These are phyloP conservation scores for Hemerocallis citrina DNA, from an alignment of 106 monocot genomes.

Conservation along the genomic window DNA sequence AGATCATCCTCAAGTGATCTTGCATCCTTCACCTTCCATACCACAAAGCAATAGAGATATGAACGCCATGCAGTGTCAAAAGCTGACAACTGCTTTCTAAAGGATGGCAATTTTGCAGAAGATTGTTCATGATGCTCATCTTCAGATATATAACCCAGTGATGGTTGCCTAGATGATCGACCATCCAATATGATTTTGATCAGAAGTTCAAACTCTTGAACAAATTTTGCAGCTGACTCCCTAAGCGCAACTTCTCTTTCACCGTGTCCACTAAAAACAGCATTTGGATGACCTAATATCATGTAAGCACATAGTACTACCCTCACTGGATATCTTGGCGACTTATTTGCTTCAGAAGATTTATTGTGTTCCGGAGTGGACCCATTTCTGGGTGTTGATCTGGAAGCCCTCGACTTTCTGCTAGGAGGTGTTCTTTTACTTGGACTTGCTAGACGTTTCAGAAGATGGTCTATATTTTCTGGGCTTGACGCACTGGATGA, in stretches of 20 bases:
- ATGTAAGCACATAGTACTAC: slow-evolving; percentile 94
- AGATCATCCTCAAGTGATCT: slow-evolving; percentile 86
- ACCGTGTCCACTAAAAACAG: slow-evolving; percentile 86
- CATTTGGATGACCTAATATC: slow-evolving; percentile 90
- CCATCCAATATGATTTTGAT: slow-evolving; percentile 56
- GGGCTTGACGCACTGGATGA: slow-evolving; percentile 21
- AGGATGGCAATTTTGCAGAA: slow-evolving; percentile 13
- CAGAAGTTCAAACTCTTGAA: slow-evolving; percentile 68
- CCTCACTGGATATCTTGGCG: slow-evolving; percentile 71
- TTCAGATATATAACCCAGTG: neutral
- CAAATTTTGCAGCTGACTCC: slow-evolving; percentile 51
- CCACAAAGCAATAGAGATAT: slow-evolving; percentile 91
- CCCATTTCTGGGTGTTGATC: slow-evolving; percentile 9
- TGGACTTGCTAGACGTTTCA: slow-evolving; percentile 11
- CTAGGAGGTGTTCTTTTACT: slow-evolving; percentile 9
- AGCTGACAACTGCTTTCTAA: slow-evolving; percentile 57
- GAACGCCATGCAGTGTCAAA: slow-evolving; percentile 85
- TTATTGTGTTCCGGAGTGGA: slow-evolving; percentile 5
- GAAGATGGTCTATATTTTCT: slow-evolving; percentile 89
- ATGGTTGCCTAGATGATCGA: neutral
- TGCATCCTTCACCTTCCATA: slow-evolving; percentile 98
- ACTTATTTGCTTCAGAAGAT: slow-evolving; percentile 21
- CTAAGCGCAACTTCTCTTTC: slow-evolving; percentile 54
- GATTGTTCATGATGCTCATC: slow-evolving; percentile 2
- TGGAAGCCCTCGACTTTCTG: neutral